Conservation (phyloP, 306 rosid species). For the Neltuma alba region DNA sequence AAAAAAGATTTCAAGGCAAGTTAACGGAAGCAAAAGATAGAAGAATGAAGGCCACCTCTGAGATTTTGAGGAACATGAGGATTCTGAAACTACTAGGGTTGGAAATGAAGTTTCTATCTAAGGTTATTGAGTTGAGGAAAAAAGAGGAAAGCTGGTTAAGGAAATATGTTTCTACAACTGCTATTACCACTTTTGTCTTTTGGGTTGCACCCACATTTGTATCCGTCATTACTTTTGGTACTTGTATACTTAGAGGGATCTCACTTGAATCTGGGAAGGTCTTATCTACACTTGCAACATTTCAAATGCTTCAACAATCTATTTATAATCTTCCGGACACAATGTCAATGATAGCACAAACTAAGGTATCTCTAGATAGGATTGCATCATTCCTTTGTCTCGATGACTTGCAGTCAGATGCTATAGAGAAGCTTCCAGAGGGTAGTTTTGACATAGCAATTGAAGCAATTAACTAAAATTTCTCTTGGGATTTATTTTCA, state of each 20-base stretch:
- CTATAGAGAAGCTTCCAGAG: conserved; percentile 49
- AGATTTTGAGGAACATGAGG: conserved; percentile 63
- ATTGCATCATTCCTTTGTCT: conserved; percentile 53
- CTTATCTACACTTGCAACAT: conserved; percentile 62
- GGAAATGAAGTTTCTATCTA: conserved; percentile 66
- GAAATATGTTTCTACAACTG: conserved; percentile 41
- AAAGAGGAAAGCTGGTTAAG: conserved; percentile 52
- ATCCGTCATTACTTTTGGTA: conserved; percentile 49
- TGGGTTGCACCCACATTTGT: conserved; percentile 60
- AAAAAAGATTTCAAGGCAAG: conserved; percentile 49
- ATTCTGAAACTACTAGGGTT: conserved; percentile 70
- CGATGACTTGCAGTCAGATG: conserved; percentile 48
- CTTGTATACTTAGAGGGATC: conserved; percentile 48
- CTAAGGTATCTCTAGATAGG: conserved; percentile 63
- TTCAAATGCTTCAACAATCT: conserved; percentile 55
- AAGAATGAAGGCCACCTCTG: conserved; percentile 61
- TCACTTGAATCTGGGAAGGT: conserved; percentile 62
- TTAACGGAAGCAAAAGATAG: conserved; percentile 61
- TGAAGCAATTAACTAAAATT: conserved; percentile 46
- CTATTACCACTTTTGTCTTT: conserved; percentile 47
- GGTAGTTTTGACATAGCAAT: conserved; percentile 48
- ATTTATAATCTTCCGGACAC: conserved; percentile 52
- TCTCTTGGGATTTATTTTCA: conserved; percentile 57
- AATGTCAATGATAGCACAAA: conserved; percentile 51
- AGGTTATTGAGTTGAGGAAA: conserved; percentile 45